Conservation (phyloP, 1,284 basidiomycete species). For the Ustilago crameri region DNA sequence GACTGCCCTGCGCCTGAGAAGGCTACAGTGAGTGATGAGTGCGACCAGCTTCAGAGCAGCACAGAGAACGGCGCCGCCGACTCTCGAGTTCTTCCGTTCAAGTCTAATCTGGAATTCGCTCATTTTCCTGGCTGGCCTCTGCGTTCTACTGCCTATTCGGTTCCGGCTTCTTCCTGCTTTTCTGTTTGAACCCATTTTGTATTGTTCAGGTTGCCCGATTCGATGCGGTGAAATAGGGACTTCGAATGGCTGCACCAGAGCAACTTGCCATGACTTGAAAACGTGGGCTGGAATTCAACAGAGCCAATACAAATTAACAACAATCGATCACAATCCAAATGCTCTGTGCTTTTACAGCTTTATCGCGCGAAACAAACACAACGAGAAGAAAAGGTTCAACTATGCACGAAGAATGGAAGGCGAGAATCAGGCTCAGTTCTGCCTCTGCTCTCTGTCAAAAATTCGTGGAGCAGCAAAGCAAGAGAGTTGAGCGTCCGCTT, state of each 20-base stretch:
- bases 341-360: neutral
- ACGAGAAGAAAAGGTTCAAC: slow-evolving; percentile 72
- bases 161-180: slow-evolving; percentile 28
- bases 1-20: too few relatives aligned
- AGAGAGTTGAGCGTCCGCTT: too few relatives aligned
- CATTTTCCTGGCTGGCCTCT: slow-evolving; percentile 6
- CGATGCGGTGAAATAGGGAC: neutral
- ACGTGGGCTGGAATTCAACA: neutral
- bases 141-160: slow-evolving; percentile 16
- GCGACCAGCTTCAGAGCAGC: too few relatives aligned
- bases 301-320: neutral
- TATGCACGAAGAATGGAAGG: too few relatives aligned
- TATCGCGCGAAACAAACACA: slow-evolving; percentile 17
- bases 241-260: neutral
- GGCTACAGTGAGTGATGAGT: too few relatives aligned
- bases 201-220: neutral
- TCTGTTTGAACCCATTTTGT: neutral
- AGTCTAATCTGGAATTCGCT: neutral
- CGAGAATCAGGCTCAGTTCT: neutral
- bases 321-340: slow-evolving; percentile 33
- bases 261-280: neutral
- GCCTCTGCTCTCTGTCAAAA: neutral
- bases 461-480: neutral
- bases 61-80: too few relatives aligned
- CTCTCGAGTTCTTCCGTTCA: slow-evolving; percentile 17